phyloP scores from a whole-genome alignment of 192 early-diverging fungal genomes.

The Oehlia diaphana region DNA sequence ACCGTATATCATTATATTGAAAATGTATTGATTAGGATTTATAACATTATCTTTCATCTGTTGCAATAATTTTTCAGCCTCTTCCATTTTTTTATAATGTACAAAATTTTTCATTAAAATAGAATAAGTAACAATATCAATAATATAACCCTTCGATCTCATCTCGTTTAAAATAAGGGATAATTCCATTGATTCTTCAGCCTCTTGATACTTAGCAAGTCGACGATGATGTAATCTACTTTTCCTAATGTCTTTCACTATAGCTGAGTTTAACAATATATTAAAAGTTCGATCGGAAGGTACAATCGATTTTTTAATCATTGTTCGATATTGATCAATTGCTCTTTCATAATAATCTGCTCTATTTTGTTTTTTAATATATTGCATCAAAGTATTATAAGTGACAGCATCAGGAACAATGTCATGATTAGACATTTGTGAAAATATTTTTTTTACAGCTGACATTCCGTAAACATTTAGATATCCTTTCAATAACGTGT shows the following conservation, averaged over 20 bases:
- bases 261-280: neutral
- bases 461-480: neutral
- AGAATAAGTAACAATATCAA: constrained; percentile 21
- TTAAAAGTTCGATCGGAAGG: constrained; percentile 27
- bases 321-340: constrained; percentile 18
- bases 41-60: constrained; percentile 6
- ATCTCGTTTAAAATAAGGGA: constrained; percentile 15
- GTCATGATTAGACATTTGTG: constrained; percentile 5
- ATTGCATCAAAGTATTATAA: constrained; percentile 27
- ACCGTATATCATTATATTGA: constrained; percentile 11
- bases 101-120: constrained; percentile 21
- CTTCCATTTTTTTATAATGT: constrained; percentile 14
- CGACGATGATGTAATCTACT: neutral
- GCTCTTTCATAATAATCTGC: constrained; percentile 15
- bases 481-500: constrained; percentile 23
- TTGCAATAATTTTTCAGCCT: constrained; percentile 16
- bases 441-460: neutral
- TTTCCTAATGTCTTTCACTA: neutral
- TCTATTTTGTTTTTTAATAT: constrained; percentile 14
- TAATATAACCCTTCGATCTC: neutral
- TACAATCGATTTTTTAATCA: constrained; percentile 1
- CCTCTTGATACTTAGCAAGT: neutral
- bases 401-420: constrained; percentile 16
- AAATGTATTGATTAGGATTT: constrained; percentile 22
- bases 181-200: neutral